Evolutionary conservation across 2,329 filamentous ascomycete genomes (phyloP).

Genomic region (Fusarium camptoceras): DNA sequence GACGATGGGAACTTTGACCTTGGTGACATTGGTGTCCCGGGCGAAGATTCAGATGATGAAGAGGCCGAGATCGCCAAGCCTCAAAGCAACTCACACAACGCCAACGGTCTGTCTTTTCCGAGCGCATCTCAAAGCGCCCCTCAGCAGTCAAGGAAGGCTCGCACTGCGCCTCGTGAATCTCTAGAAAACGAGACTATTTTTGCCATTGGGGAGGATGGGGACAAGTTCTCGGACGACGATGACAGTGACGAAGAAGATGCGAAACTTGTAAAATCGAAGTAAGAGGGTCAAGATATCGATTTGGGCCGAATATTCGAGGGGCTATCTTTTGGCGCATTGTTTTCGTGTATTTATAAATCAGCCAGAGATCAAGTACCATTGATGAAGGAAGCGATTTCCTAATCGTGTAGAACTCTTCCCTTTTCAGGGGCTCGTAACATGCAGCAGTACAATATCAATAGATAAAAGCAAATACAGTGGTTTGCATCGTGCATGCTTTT

Average conservation of each 20-base stretch:
- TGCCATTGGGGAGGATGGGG: constrained; percentile 86
- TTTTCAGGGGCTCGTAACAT: constrained; percentile 1
- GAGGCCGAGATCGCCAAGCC: constrained; percentile 62
- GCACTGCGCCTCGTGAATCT: constrained; percentile 63
- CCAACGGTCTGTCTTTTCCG: constrained; percentile 43
- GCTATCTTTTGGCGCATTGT: constrained; percentile 6
- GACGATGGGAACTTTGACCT: constrained; percentile 97
- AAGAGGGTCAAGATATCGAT: constrained; percentile 36
- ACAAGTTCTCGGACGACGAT: constrained; percentile 85
- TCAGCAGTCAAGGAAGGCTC: constrained; percentile 44
- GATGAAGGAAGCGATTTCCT: constrained; percentile 38
- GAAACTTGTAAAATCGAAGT: constrained; percentile 63
- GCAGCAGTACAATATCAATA: constrained; percentile 7
- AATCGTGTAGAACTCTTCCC: constrained; percentile 1
- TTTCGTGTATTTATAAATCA: constrained; percentile 42
- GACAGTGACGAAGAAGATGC: constrained; percentile 67
- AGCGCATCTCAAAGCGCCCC: constrained; percentile 41
- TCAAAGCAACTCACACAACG: constrained; percentile 39
- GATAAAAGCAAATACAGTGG: constrained; percentile 17
- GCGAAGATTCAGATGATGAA: constrained; percentile 68
- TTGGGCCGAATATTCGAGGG: constrained; percentile 6
- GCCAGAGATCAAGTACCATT: constrained; percentile 25
- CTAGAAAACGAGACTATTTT: constrained; percentile 95
- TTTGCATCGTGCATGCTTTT: constrained; percentile 27
- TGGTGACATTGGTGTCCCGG: constrained; percentile 84